phyloP scores from a whole-genome alignment of 202 grass and related monocot species.

The Eragrostis tef region DNA sequence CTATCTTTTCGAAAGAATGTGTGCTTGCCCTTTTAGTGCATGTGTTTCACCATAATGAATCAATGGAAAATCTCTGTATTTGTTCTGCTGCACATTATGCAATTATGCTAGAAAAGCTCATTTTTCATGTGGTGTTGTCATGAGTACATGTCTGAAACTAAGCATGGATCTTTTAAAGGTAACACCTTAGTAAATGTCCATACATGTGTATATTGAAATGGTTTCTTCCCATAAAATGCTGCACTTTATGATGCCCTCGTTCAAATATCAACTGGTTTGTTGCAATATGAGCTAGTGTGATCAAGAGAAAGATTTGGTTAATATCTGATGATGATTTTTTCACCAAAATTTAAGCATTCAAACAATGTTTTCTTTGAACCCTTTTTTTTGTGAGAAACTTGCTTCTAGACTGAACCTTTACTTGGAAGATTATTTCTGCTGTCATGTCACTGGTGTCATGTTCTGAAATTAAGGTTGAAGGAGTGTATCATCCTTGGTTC shows the following conservation, averaged over 20 bases:
- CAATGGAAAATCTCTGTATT: constrained; percentile 7
- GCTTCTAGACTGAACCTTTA: too few relatives aligned
- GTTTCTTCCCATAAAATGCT: neutral
- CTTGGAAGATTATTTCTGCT: too few relatives aligned
- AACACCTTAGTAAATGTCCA: neutral
- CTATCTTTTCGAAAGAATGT: constrained; percentile 9
- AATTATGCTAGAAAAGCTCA: constrained; percentile 19
- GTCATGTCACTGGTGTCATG: too few relatives aligned
- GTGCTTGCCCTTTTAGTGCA: constrained; percentile 16
- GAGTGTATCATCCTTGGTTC: too few relatives aligned
- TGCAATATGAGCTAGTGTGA: constrained; percentile 13
- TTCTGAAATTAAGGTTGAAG: too few relatives aligned
- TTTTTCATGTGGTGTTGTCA: neutral
- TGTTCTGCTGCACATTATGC: neutral
- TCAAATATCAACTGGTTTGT: neutral
- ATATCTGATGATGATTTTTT: too few relatives aligned
- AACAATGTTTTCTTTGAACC: too few relatives aligned
- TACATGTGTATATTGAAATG: neutral
- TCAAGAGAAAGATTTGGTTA: neutral
- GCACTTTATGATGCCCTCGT: neutral
- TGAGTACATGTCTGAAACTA: constrained; percentile 1
- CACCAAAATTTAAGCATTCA: too few relatives aligned
- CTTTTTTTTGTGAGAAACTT: too few relatives aligned
- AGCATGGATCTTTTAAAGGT: constrained; percentile 14
- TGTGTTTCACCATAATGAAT: neutral